Conservation (phyloP, 805 yeast species). For the Yarrowia sp. region DNA sequence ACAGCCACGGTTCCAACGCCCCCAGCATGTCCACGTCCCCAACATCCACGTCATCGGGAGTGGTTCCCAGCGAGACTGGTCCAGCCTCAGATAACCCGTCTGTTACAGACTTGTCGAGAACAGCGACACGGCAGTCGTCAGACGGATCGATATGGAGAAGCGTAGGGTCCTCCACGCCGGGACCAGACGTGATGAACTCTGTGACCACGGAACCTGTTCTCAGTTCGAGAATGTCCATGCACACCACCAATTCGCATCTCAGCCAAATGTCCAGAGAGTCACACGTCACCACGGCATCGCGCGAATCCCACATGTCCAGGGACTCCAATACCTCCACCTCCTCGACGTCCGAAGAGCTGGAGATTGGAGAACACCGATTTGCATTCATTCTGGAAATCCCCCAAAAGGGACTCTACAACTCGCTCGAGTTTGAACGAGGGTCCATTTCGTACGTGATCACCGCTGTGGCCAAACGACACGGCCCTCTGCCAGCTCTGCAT, state of each 20-base stretch:
- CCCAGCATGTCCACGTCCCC: slow-evolving; percentile 11
- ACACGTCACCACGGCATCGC: neutral
- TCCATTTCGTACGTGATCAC: slow-evolving; percentile 70
- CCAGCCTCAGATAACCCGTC: too few species aligned
- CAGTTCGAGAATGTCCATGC: slow-evolving; percentile 22
- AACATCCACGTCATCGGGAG: neutral
- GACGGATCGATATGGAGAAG: slow-evolving; percentile 17
- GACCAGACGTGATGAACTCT: neutral
- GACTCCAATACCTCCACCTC: slow-evolving; percentile 4
- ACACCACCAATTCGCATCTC: slow-evolving; percentile 16
- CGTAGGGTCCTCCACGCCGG: neutral
- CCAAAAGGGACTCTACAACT: slow-evolving; percentile 69
- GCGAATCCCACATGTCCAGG: neutral
- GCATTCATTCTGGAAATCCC: slow-evolving; percentile 89
- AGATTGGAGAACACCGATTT: slow-evolving; percentile 78
- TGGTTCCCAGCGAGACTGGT: too few species aligned
- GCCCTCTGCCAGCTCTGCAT: slow-evolving; percentile 42
- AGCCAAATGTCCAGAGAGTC: slow-evolving; percentile 5
- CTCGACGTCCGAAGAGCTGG: slow-evolving; percentile 15
- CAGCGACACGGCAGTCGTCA: neutral
- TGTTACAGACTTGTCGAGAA: neutral
- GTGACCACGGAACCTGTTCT: neutral
- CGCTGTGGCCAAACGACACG: slow-evolving; percentile 51
- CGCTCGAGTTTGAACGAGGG: slow-evolving; percentile 86
- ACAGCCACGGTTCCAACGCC: neutral